These are phyloP conservation scores for Kazachstania kunashirensis DNA, from an alignment of 805 yeast species.

Conservation along the genomic window DNA sequence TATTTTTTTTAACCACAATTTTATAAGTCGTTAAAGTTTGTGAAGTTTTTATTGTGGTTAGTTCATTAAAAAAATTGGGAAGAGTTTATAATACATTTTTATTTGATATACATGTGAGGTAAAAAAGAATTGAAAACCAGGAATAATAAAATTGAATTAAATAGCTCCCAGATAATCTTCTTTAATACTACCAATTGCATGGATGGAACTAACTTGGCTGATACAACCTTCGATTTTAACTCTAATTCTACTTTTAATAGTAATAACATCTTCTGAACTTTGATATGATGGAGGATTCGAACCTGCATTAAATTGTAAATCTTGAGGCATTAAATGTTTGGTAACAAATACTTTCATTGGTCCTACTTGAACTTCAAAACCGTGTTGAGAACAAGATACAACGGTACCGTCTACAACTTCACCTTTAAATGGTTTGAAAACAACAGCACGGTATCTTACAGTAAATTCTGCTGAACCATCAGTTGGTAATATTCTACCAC, in stretches of 20 bases:
- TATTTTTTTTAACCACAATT: too few relatives aligned
- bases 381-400: constrained; percentile 87
- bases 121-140: too few relatives aligned
- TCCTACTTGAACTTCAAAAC: constrained; percentile 96
- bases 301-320: constrained; percentile 86
- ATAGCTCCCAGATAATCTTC: constrained; percentile 92
- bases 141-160: too few relatives aligned
- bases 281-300: constrained; percentile 98
- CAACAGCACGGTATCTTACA: constrained; percentile 91
- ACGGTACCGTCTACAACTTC: constrained; percentile 97
- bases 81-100: too few relatives aligned
- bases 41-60: too few relatives aligned
- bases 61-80: too few relatives aligned
- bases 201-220: constrained; percentile 93
- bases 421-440: constrained; percentile 97
- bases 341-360: constrained; percentile 92
- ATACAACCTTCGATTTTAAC: constrained; percentile 95
- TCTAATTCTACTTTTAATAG: constrained; percentile 87
- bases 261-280: constrained; percentile 88
- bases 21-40: too few relatives aligned
- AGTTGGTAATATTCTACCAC: constrained; percentile 83
- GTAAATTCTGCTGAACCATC: constrained; percentile 94
- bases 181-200: constrained; percentile 95
- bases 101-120: too few relatives aligned
- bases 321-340: constrained; percentile 88